Evolutionary conservation across 2,329 filamentous ascomycete genomes (phyloP), one percentile per base, ranked within the genome.

Genomic region (Fusarium clavum): DNA sequence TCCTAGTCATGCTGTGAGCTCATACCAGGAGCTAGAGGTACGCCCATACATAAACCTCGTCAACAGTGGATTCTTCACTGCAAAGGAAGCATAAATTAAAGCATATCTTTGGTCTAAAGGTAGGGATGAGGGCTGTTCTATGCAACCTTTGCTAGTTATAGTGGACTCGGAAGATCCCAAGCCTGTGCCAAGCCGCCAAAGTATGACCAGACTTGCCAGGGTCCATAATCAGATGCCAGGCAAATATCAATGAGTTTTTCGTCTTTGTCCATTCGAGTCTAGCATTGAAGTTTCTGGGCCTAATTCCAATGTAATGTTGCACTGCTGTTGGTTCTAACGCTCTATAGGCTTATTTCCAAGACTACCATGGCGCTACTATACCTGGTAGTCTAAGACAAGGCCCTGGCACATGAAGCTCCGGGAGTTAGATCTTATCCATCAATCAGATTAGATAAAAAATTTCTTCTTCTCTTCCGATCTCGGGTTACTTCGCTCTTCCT

Each of bases 391-490:
- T 53, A n/a, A 40, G 24, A 20, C 27, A 30, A 53, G 34, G 12
- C 49, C 49, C 49, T 41, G 49, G 24, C 10, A 30, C 18, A 55
- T 45, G 43, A 64, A 64, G 58, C 43, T 38, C 38, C 46, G 30
- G 54, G 20, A 46, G 52, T 45, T 61, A 53, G 64, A 73, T 73
- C 70, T 73, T 55, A 73, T 71, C 70, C 57, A 57, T 69, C 61
- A 60, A 73, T 72, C 70, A 67, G 70, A 72, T 72, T 69, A 73
- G 70, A 72, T 72, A 47, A 62, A 71, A 57, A 22, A 43, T 57
- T 59, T 52, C 56, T 54, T 44, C 38, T 63, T 52, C 58, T 45
- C 57, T 72, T 67, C 69, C 69, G 61, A 69, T 67, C 61, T 70
- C 63, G 67, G 67, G 51, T 60, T 45, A 25, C 20, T 46, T 62